These are phyloP conservation scores for Magnusiomyces magnusii DNA, from an alignment of 1,139 yeast genomes.

Conservation along the genomic window DNA sequence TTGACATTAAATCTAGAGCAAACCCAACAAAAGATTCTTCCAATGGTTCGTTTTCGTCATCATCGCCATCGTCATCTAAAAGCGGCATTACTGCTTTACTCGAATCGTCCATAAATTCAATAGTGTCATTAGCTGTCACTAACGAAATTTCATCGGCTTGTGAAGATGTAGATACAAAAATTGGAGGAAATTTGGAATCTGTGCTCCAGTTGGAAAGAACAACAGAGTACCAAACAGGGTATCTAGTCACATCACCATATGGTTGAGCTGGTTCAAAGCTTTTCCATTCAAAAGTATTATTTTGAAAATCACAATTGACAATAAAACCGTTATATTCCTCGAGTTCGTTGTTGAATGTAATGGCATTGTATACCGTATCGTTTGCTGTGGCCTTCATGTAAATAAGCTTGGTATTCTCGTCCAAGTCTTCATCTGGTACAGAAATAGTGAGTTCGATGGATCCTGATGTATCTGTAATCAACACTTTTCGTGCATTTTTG, in stretches of 20 bases:
- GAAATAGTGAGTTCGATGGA: neutral
- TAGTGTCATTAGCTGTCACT: constrained; percentile 31
- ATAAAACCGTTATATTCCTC: constrained; percentile 10
- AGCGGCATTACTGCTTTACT: constrained; percentile 66
- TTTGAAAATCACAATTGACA: constrained; percentile 7
- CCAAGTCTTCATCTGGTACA: neutral
- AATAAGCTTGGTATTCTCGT: neutral
- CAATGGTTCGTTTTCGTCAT: constrained; percentile 28
- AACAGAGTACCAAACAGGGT: constrained; percentile 42
- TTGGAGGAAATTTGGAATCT: constrained; percentile 21
- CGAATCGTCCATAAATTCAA: constrained; percentile 53
- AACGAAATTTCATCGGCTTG: constrained; percentile 55
- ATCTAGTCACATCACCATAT: constrained; percentile 42
- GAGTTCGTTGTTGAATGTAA: constrained; percentile 7
- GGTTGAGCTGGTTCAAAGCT: constrained; percentile 51
- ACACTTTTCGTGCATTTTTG: neutral
- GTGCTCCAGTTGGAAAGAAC: constrained; percentile 42
- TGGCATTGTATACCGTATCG: neutral
- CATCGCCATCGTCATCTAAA: constrained; percentile 44
- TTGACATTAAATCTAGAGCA: constrained; percentile 49
- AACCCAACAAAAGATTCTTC: constrained; percentile 58
- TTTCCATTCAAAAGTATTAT: constrained; percentile 20
- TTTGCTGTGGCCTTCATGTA: neutral
- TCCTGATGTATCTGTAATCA: neutral
- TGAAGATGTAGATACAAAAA: constrained; percentile 48